Evolutionary conservation across 129 eudicot species (phyloP), one percentile per base, ranked within the genome.

Genomic region (Lactuca sativa): DNA sequence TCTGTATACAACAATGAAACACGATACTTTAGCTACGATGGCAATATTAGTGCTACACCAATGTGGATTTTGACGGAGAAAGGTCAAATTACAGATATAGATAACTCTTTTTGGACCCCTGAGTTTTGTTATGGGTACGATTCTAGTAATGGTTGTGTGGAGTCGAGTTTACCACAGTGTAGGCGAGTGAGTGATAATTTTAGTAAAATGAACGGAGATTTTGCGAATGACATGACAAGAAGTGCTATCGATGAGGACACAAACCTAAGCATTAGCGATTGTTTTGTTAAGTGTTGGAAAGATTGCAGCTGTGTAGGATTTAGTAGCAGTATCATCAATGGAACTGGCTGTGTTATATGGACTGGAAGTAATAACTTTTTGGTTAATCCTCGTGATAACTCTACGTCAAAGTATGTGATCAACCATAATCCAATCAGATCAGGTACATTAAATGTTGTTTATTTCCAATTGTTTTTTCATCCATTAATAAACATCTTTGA

Each of bases 271-370:
- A 21, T 69, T 18, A 74, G 85, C 56, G 91, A 86, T 59, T 86
- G 91, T 62, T 73, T 69, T 61, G 76, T 49, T 2, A 62, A 15
- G 16, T 86, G 91, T 53, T 82, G 81, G 91, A 64, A 82, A n/a
- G 75, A 82, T 54, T 85, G 86, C 57, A 56, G 34, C 3, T 85
- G 90, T 65, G 49, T 59, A 34, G 90, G 73, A 52, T 85, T 62
- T 55, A 11, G 2, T 6, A 58, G 30, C 49, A 47, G 25, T 43
- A 17, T 37, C 37, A 25, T 0, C 8, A n/a, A 71, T 69, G 83
- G 70, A 31, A 62, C 76, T 1, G 68, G 80, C 17, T 82, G 83
- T 49, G 48, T 48, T 4, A 30, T 74, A 4, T 74, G 59, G 76
- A 66, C 18, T 2, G 78, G 81, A 40, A 61, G 21, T 21, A 58